These are phyloP conservation scores for Triticum aestivum DNA, from an alignment of 176 grass and related monocot genomes.

Conservation along the genomic window IWGSC_CS_RefSeq_v2.1 NC_057810.1:298919955-298920454, in stretches of 20 bases:
- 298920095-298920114: background rate
- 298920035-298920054: slow-evolving; percentile 41
- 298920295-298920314: no score
- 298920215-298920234: background rate
- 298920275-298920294: no score
- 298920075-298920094: slow-evolving; percentile 27
- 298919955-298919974: slow-evolving; percentile 57
- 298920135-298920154: slow-evolving; percentile 12
- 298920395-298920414: background rate
- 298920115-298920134: background rate
- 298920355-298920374: no score
- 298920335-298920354: no score
- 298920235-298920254: slow-evolving; percentile 1
- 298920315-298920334: no score
- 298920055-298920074: slow-evolving; percentile 7
- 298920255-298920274: background rate
- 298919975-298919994: slow-evolving; percentile 35
- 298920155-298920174: background rate
- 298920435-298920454: background rate
- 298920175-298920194: background rate
- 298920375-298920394: background rate
- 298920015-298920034: slow-evolving; percentile 1
- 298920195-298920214: background rate
- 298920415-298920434: background rate
- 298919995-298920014: slow-evolving; percentile 19